Evolutionary conservation across 2,329 filamentous ascomycete genomes (phyloP), one percentile per base, ranked within the genome.

Genomic region (Aspergillus sp.): DNA sequence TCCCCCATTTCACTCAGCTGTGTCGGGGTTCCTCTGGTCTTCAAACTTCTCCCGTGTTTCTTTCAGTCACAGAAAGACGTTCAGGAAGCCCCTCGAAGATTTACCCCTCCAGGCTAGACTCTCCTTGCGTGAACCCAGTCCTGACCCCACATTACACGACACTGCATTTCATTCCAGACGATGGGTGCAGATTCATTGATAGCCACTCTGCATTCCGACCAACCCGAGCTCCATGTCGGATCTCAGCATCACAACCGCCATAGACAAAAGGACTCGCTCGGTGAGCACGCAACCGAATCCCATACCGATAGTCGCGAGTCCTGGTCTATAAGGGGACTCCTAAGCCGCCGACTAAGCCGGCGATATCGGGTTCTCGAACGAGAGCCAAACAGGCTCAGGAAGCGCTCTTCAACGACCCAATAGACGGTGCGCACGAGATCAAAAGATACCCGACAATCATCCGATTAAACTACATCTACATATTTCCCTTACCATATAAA

Each of bases 321-420:
- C 24, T 70, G 67, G 68, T 70, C 67, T n/a, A 57, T 72, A 40
- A 66, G 62, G 53, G 66, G 63, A 41, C 61, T 71, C 17, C 55
- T 72, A 40, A 61, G 63, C 34, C 64, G 69, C 19, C 64, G 65
- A 48, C 62, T 64, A 47, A 70, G 65, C 50, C 65, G 64, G 46
- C 67, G 65, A 41, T 72, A 72, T 65, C 64, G 66, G 22, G 63
- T 68, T 44, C 63, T 71, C 47, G 69, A 72, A 53, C 63, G 66
- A 54, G 69, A 72, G 56, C 67, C 69, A 48, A 70, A 70, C 51
- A 64, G 69, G 39, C 60, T 72, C 56, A 58, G 68, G 49, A 72
- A 72, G 59, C 66, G 68, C 41, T 61, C 49, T 19, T 60, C 59
- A 30, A 37, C 24, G 27, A 40, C 34, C 22, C 46, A 58, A 51